These are phyloP conservation scores for Stagonosporopsis tanaceti DNA, from an alignment of 2,329 filamentous ascomycete species.

Conservation along the genomic window DNA sequence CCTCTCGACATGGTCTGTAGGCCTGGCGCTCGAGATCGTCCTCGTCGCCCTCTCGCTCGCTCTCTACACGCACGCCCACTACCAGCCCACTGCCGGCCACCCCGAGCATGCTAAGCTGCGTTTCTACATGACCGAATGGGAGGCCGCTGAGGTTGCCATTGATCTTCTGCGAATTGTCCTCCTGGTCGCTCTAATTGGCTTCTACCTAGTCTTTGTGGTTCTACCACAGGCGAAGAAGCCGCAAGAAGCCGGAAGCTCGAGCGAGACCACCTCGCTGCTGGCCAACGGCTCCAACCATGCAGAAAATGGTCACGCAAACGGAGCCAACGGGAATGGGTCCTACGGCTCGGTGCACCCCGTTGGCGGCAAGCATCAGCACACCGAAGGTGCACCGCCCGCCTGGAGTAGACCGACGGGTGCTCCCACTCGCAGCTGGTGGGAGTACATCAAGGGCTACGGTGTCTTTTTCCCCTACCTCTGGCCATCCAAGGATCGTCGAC, in stretches of 20 bases:
- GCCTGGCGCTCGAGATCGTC: slow-evolving; percentile 74
- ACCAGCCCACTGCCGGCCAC: slow-evolving; percentile 62
- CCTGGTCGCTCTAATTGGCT: slow-evolving; percentile 64
- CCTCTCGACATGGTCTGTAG: slow-evolving; percentile 78
- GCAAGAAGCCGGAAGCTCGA: slow-evolving; percentile 40
- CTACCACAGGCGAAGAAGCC: slow-evolving; percentile 31
- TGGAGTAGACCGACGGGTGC: slow-evolving; percentile 90
- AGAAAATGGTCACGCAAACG: slow-evolving; percentile 51
- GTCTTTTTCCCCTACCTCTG: slow-evolving; percentile 97
- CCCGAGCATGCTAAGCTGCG: slow-evolving; percentile 28
- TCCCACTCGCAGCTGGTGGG: slow-evolving; percentile 92
- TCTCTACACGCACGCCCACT: slow-evolving; percentile 73
- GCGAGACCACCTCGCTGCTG: slow-evolving; percentile 72
- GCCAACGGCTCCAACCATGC: slow-evolving; percentile 50
- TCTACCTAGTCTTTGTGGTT: slow-evolving; percentile 67
- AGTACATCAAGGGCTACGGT: slow-evolving; percentile 90
- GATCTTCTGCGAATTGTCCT: slow-evolving; percentile 74
- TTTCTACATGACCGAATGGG: slow-evolving; percentile 63
- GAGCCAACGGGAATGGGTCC: slow-evolving; percentile 59
- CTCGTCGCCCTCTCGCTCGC: slow-evolving; percentile 74
- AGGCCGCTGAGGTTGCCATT: slow-evolving; percentile 70
- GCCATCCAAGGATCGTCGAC: slow-evolving; percentile 79
- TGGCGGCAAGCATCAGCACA: slow-evolving; percentile 54
- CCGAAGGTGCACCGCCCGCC: slow-evolving; percentile 71
- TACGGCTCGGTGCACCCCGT: slow-evolving; percentile 60